phyloP scores from a whole-genome alignment of 352 stramenopile genomes.

The Phytophthora capsici region DNA sequence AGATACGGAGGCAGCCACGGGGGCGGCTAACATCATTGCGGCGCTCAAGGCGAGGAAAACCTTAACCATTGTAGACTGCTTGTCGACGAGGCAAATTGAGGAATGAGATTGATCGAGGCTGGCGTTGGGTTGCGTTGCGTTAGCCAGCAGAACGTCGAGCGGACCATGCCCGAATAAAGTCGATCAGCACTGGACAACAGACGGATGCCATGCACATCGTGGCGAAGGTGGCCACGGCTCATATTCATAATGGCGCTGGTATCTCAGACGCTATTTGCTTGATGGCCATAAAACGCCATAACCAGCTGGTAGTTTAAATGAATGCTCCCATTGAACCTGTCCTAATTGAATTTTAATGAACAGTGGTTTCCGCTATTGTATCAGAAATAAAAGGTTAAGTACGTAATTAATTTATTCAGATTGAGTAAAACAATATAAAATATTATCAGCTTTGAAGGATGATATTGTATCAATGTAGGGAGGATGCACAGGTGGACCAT shows the following conservation, averaged over 20 bases:
- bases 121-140: constrained; percentile 5
- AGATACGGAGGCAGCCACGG: constrained; percentile 41
- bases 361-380: neutral
- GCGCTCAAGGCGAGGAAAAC: constrained; percentile 49
- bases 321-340: neutral
- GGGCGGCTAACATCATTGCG: constrained; percentile 36
- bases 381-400: neutral
- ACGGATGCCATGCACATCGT: constrained; percentile 37
- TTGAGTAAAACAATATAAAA: neutral
- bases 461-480: neutral
- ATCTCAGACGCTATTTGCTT: constrained; percentile 29
- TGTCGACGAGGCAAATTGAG: constrained; percentile 23
- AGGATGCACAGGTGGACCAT: constrained; percentile 1
- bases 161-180: neutral
- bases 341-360: too few relatives aligned
- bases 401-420: neutral
- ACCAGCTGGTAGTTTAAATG: constrained; percentile 23
- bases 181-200: constrained; percentile 23
- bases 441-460: neutral
- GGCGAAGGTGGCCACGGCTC: constrained; percentile 3
- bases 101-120: constrained; percentile 20
- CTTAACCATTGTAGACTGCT: constrained; percentile 41
- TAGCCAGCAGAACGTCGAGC: neutral
- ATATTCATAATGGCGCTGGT: constrained; percentile 9
- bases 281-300: constrained; percentile 17